Percentiles rank a stretch among this genome's conserved stretches.
Evolutionary conservation across 495 filamentous ascomycete species (phyloP).

Genomic region (Saxispiralis lemnorum): DNA sequence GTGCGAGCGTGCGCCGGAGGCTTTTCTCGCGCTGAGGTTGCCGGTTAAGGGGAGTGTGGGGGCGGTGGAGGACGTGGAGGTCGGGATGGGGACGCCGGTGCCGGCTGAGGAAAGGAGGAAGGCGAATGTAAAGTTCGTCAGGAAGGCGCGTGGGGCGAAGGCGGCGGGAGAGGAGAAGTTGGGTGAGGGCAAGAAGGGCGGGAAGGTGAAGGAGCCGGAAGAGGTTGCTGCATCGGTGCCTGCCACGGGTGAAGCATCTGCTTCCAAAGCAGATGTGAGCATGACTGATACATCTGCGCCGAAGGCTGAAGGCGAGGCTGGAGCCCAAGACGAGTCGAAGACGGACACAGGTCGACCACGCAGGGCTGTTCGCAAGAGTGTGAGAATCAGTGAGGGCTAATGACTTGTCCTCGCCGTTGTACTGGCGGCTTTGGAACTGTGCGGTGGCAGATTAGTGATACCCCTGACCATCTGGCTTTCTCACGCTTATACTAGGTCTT

Average conservation of each 20-base stretch:
- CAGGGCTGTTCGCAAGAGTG: constrained; percentile 12
- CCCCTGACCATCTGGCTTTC: no score
- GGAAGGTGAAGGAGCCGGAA: neutral
- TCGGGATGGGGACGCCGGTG: constrained; percentile 3
- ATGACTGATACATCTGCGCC: neutral
- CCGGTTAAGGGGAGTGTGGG: constrained; percentile 11
- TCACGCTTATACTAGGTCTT: no score
- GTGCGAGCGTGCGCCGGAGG: constrained; percentile 20
- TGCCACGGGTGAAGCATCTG: neutral
- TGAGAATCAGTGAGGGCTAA: constrained; percentile 12
- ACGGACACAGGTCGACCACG: constrained; percentile 10
- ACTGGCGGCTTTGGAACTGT: no score
- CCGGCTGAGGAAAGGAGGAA: neutral
- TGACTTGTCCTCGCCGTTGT: no score
- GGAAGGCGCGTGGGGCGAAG: neutral
- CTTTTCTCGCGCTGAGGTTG: constrained; percentile 22
- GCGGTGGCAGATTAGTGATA: no score
- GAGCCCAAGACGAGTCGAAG: neutral
- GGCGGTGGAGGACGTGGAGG: constrained; percentile 1
- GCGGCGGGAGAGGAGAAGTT: constrained; percentile 1
- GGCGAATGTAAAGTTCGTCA: constrained; percentile 10
- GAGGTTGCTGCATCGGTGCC: neutral
- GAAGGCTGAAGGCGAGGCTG: neutral
- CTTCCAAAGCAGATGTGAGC: neutral
- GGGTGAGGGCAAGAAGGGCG: constrained; percentile 1